These are phyloP conservation scores for Rhizomucor pusillus DNA, from an alignment of 371 early-diverging fungal species.

Conservation along the genomic window DNA sequence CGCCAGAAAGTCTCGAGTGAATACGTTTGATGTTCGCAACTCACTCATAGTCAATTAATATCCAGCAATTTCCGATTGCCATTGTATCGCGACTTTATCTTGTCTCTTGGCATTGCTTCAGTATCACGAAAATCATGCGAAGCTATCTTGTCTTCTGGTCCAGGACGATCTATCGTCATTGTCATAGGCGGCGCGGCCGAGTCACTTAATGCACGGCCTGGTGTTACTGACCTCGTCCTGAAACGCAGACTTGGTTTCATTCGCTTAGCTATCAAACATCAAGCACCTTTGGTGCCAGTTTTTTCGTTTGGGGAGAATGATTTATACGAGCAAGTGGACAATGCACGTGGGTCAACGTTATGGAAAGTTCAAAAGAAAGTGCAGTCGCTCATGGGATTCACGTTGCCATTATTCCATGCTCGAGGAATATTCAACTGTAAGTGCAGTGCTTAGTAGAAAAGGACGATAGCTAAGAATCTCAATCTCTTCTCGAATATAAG, in stretches of 20 bases:
- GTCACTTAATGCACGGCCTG: conserved; percentile 66
- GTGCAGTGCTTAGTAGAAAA: conserved; percentile 10
- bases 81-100: conserved; percentile 71
- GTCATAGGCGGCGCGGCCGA: conserved; percentile 83
- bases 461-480: neutral
- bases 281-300: conserved; percentile 70
- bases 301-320: conserved; percentile 87
- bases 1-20: neutral
- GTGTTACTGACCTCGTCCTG: conserved; percentile 62
- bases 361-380: conserved; percentile 59
- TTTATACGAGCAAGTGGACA: conserved; percentile 65
- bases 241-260: conserved; percentile 78
- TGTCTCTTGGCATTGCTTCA: conserved; percentile 72
- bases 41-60: neutral
- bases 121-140: conserved; percentile 77
- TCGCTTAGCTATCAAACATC: conserved; percentile 73
- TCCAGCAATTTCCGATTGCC: conserved; percentile 66
- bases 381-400: conserved; percentile 63
- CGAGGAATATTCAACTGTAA: conserved; percentile 73
- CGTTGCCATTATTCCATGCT: conserved; percentile 72
- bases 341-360: conserved; percentile 45
- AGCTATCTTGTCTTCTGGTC: conserved; percentile 66
- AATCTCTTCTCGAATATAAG: too few relatives aligned
- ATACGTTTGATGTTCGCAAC: too few relatives aligned
- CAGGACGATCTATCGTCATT: conserved; percentile 77